Base-by-base conservation (phyloP, 106 monocot genomes). In the Dendrobium nobile region DNA sequence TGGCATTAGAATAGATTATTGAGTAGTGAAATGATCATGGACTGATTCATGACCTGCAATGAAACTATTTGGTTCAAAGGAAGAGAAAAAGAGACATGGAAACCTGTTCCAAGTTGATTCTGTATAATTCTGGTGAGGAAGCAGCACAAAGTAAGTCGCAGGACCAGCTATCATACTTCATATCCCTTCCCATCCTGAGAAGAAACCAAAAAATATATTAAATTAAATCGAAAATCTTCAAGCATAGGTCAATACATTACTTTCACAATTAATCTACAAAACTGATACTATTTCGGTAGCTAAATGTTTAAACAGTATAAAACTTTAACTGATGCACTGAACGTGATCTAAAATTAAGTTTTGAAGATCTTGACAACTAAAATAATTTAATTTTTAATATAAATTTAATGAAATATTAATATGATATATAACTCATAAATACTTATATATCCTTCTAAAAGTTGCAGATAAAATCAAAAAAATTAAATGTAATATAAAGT, bases 121-220 rank as follows among this genome's bases (percentile, higher is more conserved):
- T 85, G 82, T 96, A 96, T 45, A 93, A 24, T 82, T 93, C 94
- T 56, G 97, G 92, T 42, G 97, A 94, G 47, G 97, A 98, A 78
- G 97, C 97, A 78, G 97, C 94, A 91, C 97, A 98, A 15, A 98
- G 83, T 81, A 98, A 91, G 80, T 98, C 94, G 80, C 97, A 98
- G 33, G 97, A 94, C 94, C 97, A 95, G 81, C 88, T 88, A 79
- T 98, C 97, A 86, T 98, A 98, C 31, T 84, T 83, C 15, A 98
- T 87, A 82, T 98, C 97, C 77, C 97, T 98, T 81, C 97, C 97
- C 97, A 98, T 94, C 77, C 97, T 98, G 86, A 78, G 20, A 87
- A 67, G 55, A 84, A 76, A 76, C n/a, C 22, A 75, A 19, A n/a
- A 44, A 72, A 44, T 43, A 44, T 8, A 9, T 41, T 74, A 44